Percentiles rank a stretch among this genome's conserved stretches.
Evolutionary conservation across 305 asterid genomes (phyloP).

Genomic region (Fraxinus velutina): DNA sequence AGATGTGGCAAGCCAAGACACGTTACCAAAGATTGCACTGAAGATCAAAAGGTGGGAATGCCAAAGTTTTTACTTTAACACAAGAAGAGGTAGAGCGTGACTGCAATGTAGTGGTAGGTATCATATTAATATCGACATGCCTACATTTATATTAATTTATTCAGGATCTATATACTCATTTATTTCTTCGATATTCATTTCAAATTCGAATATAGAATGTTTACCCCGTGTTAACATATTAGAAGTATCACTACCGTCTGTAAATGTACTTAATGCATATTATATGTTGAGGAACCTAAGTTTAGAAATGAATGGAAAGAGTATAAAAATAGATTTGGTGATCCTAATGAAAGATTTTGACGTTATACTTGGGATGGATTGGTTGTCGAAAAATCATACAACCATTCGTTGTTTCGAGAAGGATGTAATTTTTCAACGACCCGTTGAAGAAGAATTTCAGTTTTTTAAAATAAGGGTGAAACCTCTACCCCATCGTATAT

Average conservation of each 20-base stretch:
- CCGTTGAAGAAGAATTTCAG: too few relatives aligned
- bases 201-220: background rate
- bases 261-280: too few relatives aligned
- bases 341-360: too few relatives aligned
- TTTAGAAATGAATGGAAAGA: background rate
- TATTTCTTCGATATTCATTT: background rate
- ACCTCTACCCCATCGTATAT: background rate
- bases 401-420: background rate
- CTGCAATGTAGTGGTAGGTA: too few relatives aligned
- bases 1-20: background rate
- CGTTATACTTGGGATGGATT: background rate
- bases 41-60: background rate
- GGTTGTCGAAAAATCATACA: background rate
- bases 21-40: background rate
- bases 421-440: background rate
- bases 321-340: too few relatives aligned
- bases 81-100: background rate
- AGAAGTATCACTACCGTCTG: background rate
- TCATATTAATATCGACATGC: too few relatives aligned
- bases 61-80: background rate
- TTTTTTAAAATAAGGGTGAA: too few relatives aligned
- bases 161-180: background rate
- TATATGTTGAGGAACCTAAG: background rate
- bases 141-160: background rate
- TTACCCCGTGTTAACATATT: background rate